phyloP scores from a whole-genome alignment of 2,329 filamentous ascomycete species.

The Xylaria sp. region DNA sequence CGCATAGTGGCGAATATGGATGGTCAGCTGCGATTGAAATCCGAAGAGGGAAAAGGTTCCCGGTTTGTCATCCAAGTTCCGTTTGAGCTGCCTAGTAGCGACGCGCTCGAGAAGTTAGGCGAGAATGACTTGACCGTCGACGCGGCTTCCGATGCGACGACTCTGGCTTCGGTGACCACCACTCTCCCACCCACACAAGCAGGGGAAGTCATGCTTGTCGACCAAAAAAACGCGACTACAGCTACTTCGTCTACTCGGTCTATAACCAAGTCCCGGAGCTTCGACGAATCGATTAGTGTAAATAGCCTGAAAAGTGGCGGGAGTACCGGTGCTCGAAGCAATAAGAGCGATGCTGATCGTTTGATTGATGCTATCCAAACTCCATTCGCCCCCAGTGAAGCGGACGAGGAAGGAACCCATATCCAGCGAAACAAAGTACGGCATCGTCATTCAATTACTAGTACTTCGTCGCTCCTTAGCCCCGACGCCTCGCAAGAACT shows the following conservation, averaged over 20 bases:
- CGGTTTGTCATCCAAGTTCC: slow-evolving; percentile 83
- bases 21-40: slow-evolving; percentile 85
- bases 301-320: slow-evolving; percentile 54
- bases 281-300: slow-evolving; percentile 55
- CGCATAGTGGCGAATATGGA: slow-evolving; percentile 91
- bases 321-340: slow-evolving; percentile 65
- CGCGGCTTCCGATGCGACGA: slow-evolving; percentile 42
- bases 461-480: slow-evolving; percentile 32
- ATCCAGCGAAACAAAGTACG: slow-evolving; percentile 40
- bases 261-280: slow-evolving; percentile 48
- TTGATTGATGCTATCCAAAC: slow-evolving; percentile 78
- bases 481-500: slow-evolving; percentile 7
- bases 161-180: slow-evolving; percentile 50
- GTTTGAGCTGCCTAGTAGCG: slow-evolving; percentile 71
- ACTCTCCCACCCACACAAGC: slow-evolving; percentile 49
- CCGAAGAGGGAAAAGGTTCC: slow-evolving; percentile 83
- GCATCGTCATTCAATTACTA: slow-evolving; percentile 27
- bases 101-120: slow-evolving; percentile 47
- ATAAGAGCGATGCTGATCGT: slow-evolving; percentile 73
- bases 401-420: slow-evolving; percentile 42
- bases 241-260: slow-evolving; percentile 29
- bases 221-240: slow-evolving; percentile 53
- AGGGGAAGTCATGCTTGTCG: slow-evolving; percentile 72
- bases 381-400: slow-evolving; percentile 59
- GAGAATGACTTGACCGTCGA: slow-evolving; percentile 34